phyloP scores from a whole-genome alignment of 192 early-diverging fungal species.

The Entrophospora sp. region DNA sequence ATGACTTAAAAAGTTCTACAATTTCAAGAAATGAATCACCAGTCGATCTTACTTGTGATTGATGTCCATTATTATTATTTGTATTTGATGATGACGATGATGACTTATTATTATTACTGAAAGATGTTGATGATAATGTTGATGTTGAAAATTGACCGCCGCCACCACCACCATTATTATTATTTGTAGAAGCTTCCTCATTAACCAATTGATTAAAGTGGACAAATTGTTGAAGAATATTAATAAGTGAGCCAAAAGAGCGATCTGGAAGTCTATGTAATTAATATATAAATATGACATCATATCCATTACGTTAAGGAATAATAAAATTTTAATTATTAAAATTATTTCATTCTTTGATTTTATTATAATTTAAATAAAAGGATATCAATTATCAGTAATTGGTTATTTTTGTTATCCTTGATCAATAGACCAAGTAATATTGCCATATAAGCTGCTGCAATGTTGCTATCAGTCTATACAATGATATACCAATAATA shows the following conservation, averaged over 20 bases:
- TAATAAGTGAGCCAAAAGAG: slow-evolving; percentile 7
- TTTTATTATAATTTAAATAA: no score
- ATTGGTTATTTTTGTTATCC: slow-evolving; percentile 6
- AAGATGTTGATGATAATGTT: no score
- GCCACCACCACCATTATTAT: background rate
- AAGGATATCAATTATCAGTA: slow-evolving; percentile 16
- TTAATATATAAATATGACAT: background rate
- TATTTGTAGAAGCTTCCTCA: slow-evolving; percentile 1
- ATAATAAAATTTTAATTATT: background rate
- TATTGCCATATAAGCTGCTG: slow-evolving; percentile 10
- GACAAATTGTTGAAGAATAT: slow-evolving; percentile 8
- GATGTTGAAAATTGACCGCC: background rate
- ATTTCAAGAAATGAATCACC: slow-evolving; percentile 16
- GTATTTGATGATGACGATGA: background rate
- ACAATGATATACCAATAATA: background rate
- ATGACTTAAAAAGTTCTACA: background rate
- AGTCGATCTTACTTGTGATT: background rate
- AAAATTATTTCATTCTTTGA: background rate
- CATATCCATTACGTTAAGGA: background rate
- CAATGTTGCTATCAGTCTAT: slow-evolving; percentile 12
- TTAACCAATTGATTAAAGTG: slow-evolving; percentile 17
- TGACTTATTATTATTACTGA: slow-evolving; percentile 13
- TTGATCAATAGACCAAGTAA: slow-evolving; percentile 16
- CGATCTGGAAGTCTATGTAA: slow-evolving; percentile 10
- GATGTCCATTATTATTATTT: background rate